Base-by-base conservation (phyloP, 2,329 filamentous ascomycete genomes). In the Epichloe elymi region DNA sequence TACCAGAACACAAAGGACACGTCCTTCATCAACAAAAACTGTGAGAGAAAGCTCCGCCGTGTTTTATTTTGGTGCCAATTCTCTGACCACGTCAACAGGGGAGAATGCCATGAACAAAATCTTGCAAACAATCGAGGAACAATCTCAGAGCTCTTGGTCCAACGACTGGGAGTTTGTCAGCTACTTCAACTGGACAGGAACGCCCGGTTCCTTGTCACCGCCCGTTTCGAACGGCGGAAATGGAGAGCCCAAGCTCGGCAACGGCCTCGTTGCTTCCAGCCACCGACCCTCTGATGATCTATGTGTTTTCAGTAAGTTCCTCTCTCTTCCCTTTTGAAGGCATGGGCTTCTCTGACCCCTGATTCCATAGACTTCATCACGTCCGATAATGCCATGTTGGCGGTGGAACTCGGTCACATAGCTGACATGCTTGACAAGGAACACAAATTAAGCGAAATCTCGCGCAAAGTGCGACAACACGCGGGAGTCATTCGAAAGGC, bases 271-370 rank as follows among this genome's bases (percentile, higher is more conserved):
- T 44, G 79, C 87, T 50, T 87, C 83, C 49, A 86, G 86, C 1
- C 93, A 93, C 70, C 77, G 88, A 1, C 88, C 88, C 0, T 88
- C 84, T 51, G 88, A 94, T 64, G 88, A 95, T 63, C 80, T 87
- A 7, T 87, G 85, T 1, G 88, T 87, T 48, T 81, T 88, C 56
- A 59, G 59, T 61, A 43, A 47, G 59, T 54, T 11, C 2, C 40
- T 7, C 30, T 4, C 11, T 30, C 17, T 5, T 30, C 14, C 7
- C 8, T 5, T 10, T 8, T 8, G n/a, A 8, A 38, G 4, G 36
- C 46, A 38, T 30, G 17, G 10, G 14, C 37, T 36, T 26, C 38
- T 17, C 36, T 38, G 10, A 39, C 45, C 20, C 2, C 6, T 39
- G 3, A n/a, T 17, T 12, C 12, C 37, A 11, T 72, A 15, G 62